Conservation (phyloP, 805 yeast species). For the Nakazawaea sp. region DNA sequence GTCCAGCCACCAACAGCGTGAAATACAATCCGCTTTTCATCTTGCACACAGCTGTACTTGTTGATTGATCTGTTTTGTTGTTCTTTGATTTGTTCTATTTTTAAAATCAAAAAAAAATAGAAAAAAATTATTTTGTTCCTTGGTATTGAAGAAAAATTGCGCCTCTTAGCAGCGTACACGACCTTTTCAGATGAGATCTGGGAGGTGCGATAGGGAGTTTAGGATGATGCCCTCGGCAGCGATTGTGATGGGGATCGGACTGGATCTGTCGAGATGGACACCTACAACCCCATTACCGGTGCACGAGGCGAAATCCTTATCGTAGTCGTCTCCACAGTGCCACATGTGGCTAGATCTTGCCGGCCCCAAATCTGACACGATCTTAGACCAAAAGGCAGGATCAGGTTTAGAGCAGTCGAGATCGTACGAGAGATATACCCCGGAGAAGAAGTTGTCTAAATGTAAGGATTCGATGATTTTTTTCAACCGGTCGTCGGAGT, state of each 20-base stretch:
- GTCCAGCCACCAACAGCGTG: neutral
- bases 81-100: too few relatives aligned
- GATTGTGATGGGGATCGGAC: too few relatives aligned
- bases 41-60: too few relatives aligned
- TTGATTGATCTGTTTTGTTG: too few relatives aligned
- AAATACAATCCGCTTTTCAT: neutral
- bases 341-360: slow-evolving; percentile 26
- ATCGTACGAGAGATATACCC: slow-evolving; percentile 50
- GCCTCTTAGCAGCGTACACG: too few relatives aligned
- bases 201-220: too few relatives aligned
- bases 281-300: slow-evolving; percentile 56
- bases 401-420: slow-evolving; percentile 49
- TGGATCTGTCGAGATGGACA: slow-evolving; percentile 22
- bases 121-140: too few relatives aligned
- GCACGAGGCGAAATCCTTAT: slow-evolving; percentile 49
- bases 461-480: slow-evolving; percentile 40
- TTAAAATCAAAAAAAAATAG: too few relatives aligned
- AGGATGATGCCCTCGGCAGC: too few relatives aligned
- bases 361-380: slow-evolving; percentile 20
- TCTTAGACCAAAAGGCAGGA: slow-evolving; percentile 35
- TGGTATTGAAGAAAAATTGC: too few relatives aligned
- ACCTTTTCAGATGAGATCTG: too few relatives aligned
- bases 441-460: slow-evolving; percentile 31
- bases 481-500: slow-evolving; percentile 52
- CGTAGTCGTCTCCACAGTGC: slow-evolving; percentile 65